Evolutionary conservation across 257 asterid genomes (phyloP).

Genomic region (Ajuga chamaepitys): DNA sequence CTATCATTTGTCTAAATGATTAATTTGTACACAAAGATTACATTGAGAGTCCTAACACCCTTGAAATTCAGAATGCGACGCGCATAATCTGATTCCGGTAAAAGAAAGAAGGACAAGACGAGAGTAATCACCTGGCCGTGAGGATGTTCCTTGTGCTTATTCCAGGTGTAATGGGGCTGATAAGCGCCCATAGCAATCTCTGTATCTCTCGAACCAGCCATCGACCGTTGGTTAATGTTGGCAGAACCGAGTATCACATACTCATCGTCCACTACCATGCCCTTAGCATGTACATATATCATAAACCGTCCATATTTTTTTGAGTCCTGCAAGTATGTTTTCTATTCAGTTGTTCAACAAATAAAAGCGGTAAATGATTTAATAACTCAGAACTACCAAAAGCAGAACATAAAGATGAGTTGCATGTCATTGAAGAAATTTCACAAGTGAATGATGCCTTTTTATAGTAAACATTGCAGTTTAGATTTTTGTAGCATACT

Average conservation of each 20-base stretch:
- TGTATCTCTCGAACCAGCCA: conserved; percentile 88
- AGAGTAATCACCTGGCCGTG: conserved; percentile 50
- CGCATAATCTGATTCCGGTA: too few relatives aligned
- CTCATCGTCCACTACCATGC: conserved; percentile 82
- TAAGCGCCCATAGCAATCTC: conserved; percentile 91
- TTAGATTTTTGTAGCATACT: too few relatives aligned
- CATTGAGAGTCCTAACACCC: too few relatives aligned
- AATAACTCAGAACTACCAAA: too few relatives aligned
- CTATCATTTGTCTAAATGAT: too few relatives aligned
- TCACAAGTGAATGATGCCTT: too few relatives aligned
- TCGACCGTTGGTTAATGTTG: conserved; percentile 74
- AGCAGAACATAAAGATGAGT: too few relatives aligned
- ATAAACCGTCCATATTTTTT: conserved; percentile 49
- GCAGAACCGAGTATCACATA: conserved; percentile 76
- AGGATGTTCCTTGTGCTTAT: conserved; percentile 42
- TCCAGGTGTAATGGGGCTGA: conserved; percentile 74
- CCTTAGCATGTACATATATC: conserved; percentile 85
- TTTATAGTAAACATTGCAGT: too few relatives aligned
- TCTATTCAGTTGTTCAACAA: neutral
- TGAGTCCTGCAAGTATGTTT: conserved; percentile 32
- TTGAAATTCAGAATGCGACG: too few relatives aligned
- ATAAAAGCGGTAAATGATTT: neutral
- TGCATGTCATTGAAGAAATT: too few relatives aligned
- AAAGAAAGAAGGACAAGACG: neutral
- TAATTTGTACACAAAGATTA: too few relatives aligned